A percentile compares a stretch with the other conserved stretches of the same genome.
These are phyloP conservation scores for Cymbopogon flexuosus DNA, from an alignment of 202 grass and related monocot species.

Conservation along the genomic window DNA sequence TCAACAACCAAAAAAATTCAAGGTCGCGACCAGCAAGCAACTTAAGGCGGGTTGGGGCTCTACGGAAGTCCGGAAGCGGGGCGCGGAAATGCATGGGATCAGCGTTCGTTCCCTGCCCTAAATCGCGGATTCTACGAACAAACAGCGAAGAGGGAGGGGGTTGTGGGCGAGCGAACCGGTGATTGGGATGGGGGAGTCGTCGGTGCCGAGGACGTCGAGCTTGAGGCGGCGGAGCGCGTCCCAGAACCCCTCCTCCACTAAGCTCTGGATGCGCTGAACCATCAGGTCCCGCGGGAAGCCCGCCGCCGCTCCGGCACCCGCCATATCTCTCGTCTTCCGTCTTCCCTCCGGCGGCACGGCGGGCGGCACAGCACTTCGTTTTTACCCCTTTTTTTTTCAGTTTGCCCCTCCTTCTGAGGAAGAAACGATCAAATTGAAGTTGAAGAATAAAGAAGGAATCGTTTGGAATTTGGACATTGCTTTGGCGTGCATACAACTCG, in stretches of 20 bases:
- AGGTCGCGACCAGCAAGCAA: background rate
- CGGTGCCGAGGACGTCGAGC: constrained; percentile 74
- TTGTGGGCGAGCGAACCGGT: constrained; percentile 34
- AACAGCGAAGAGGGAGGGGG: background rate
- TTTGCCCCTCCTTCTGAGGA: background rate
- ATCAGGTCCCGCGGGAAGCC: constrained; percentile 28
- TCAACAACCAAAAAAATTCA: background rate
- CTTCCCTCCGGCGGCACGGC: background rate
- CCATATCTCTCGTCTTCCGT: constrained; percentile 2
- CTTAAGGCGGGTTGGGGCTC: background rate
- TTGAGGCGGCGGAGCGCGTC: constrained; percentile 59
- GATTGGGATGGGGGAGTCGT: constrained; percentile 64
- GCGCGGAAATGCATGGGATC: background rate
- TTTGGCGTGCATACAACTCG: constrained; percentile 12
- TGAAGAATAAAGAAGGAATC: too few species aligned
- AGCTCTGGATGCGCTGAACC: constrained; percentile 31
- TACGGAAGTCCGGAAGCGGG: background rate
- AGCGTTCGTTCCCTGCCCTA: background rate
- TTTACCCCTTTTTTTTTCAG: background rate
- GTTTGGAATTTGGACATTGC: background rate
- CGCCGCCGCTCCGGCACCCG: background rate
- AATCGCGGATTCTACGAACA: background rate
- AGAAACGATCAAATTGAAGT: too few species aligned
- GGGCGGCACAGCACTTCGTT: background rate
- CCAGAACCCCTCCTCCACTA: constrained; percentile 49